Evolutionary conservation across 371 early-diverging fungal species (phyloP).

Genomic region (Mortierella sp.): DNA sequence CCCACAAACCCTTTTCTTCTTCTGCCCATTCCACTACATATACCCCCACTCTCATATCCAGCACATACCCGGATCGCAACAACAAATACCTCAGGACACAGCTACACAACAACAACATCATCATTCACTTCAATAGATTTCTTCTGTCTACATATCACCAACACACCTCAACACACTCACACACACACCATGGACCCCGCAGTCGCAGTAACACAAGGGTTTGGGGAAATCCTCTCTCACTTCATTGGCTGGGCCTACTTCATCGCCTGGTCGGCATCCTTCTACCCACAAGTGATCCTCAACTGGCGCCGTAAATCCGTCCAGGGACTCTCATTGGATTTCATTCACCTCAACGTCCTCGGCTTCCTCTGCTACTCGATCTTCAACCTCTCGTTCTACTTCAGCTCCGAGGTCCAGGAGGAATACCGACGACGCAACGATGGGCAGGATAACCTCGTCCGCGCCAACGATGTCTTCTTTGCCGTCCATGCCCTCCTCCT

Average conservation of each 20-base stretch:
- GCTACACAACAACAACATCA: not conserved
- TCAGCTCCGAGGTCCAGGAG: slow-evolving; percentile 74
- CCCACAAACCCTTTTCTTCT: not conserved
- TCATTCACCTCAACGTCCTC: slow-evolving; percentile 84
- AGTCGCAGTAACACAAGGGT: slow-evolving; percentile 13
- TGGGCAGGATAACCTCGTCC: slow-evolving; percentile 80
- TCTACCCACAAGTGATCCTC: slow-evolving; percentile 82
- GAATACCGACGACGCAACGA: slow-evolving; percentile 82
- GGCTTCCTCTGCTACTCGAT: slow-evolving; percentile 91
- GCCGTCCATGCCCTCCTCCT: slow-evolving; percentile 85
- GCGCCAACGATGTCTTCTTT: slow-evolving; percentile 92
- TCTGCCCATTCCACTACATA: not conserved
- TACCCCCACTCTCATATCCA: not conserved
- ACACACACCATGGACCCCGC: not conserved
- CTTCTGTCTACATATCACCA: not conserved
- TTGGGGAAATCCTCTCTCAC: slow-evolving; percentile 37
- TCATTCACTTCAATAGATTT: not conserved
- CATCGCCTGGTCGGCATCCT: slow-evolving; percentile 80
- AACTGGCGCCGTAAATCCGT: slow-evolving; percentile 81
- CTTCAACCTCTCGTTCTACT: slow-evolving; percentile 84
- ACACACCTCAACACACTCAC: not conserved
- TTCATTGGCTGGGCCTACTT: slow-evolving; percentile 76
- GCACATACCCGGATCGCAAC: too few species aligned
- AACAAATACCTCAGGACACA: too few species aligned
- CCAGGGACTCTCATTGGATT: slow-evolving; percentile 92